A percentile compares a stretch with the other conserved stretches of the same genome.
Conservation (phyloP, 257 asterid species). For the Solanum sparsipilum region DNA sequence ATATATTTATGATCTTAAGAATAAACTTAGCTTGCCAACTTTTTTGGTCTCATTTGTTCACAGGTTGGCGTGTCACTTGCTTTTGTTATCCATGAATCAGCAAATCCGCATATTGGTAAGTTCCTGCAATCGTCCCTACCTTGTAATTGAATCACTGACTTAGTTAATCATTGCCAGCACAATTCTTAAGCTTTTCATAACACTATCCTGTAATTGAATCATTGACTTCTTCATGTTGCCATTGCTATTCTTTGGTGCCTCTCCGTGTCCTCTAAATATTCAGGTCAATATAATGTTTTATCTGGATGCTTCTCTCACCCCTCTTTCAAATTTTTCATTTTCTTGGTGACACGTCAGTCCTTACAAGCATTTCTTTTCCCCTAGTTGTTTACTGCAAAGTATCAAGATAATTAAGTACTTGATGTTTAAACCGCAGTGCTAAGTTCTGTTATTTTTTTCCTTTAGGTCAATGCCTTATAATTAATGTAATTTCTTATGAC, state of each 20-base stretch:
- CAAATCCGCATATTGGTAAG: conserved; percentile 97
- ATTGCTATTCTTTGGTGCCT: neutral
- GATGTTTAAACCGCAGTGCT: neutral
- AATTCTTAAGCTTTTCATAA: neutral
- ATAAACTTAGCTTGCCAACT: neutral
- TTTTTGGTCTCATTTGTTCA: conserved; percentile 15
- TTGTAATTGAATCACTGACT: neutral
- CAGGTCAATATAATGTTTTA: neutral
- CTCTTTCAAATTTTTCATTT: neutral
- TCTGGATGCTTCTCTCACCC: neutral
- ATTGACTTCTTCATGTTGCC: neutral
- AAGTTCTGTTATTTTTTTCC: neutral
- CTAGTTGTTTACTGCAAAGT: neutral
- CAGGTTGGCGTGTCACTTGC: conserved; percentile 99
- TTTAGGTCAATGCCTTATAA: neutral
- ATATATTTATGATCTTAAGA: conserved; percentile 1
- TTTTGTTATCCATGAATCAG: conserved; percentile 99
- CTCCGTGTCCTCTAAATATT: neutral
- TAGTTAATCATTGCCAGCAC: neutral
- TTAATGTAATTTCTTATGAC: neutral
- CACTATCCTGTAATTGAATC: neutral
- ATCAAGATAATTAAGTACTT: neutral
- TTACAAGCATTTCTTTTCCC: neutral
- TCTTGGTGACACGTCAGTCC: neutral
- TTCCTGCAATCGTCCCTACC: neutral